Evolutionary conservation across 768 basidiomycete genomes (phyloP).

Genomic region (Rhodotorula sphaerocarpa): DNA sequence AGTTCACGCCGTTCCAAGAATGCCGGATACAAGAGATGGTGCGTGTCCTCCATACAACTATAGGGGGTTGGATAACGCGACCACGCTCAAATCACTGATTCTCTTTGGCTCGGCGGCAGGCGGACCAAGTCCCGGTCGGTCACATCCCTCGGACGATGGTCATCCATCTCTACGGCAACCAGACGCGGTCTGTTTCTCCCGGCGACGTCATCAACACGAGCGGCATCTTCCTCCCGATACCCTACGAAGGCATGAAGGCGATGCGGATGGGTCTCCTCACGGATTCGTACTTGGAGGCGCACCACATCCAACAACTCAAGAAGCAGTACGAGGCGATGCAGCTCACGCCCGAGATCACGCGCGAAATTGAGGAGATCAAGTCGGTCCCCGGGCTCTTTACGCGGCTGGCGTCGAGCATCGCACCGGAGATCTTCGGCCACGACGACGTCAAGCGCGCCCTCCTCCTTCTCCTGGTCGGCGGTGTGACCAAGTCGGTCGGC

Average conservation of each 20-base stretch:
- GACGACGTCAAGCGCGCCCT: constrained; percentile 95
- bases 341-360: constrained; percentile 71
- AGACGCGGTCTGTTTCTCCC: constrained; percentile 84
- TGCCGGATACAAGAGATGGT: constrained; percentile 99
- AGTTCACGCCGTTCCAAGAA: constrained; percentile 97
- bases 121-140: constrained; percentile 98
- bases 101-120: too few species aligned
- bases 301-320: constrained; percentile 86
- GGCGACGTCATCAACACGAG: constrained; percentile 91
- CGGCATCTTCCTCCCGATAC: constrained; percentile 95
- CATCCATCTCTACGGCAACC: constrained; percentile 78
- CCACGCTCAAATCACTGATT: neutral
- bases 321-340: constrained; percentile 97
- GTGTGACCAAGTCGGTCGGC: constrained; percentile 86
- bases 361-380: constrained; percentile 59
- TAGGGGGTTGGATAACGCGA: too few species aligned
- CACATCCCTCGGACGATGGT: constrained; percentile 99
- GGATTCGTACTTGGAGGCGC: constrained; percentile 90
- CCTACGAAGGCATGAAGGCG: constrained; percentile 95
- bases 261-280: constrained; percentile 91
- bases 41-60: constrained; percentile 28
- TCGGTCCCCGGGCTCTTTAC: constrained; percentile 66
- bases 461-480: constrained; percentile 82
- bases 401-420: constrained; percentile 83
- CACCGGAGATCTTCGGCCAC: constrained; percentile 97